These are phyloP conservation scores for Trypanosomatidae sp. DNA, from an alignment of 208 protist genomes.

Conservation along the genomic window DNA sequence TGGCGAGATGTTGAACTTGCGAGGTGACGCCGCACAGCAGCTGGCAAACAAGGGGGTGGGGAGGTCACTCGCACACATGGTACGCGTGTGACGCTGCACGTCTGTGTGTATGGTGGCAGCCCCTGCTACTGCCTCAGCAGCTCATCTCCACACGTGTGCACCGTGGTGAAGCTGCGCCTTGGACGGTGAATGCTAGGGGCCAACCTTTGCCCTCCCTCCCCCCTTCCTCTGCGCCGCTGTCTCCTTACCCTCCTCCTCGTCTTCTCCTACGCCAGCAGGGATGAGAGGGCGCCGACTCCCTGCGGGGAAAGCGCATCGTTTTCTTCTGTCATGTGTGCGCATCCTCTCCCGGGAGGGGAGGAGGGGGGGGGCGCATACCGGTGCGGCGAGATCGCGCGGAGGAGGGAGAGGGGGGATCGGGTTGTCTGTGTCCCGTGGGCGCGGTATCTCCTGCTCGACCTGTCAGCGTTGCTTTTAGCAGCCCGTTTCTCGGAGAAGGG, in stretches of 20 bases:
- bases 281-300: too few species aligned
- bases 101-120: not conserved
- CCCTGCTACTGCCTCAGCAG: not conserved
- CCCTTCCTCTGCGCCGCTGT: too few species aligned
- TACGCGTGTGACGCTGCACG: not conserved
- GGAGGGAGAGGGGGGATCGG: not conserved
- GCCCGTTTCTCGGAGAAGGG: not conserved
- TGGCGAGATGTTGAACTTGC: conserved; percentile 1
- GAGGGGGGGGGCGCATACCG: not conserved
- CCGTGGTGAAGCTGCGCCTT: not conserved
- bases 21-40: not conserved
- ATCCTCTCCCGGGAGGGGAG: too few species aligned
- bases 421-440: not conserved
- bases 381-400: not conserved
- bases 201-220: too few species aligned
- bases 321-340: too few species aligned
- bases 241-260: too few species aligned
- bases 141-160: not conserved
- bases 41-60: not conserved
- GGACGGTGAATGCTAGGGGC: too few species aligned
- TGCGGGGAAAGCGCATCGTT: too few species aligned
- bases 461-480: not conserved
- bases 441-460: not conserved
- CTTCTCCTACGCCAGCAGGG: too few species aligned
- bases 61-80: not conserved